A percentile compares a stretch with the other conserved stretches of the same genome.
Conservation (phyloP, 305 asterid genomes). For the Rubia balearica region DNA sequence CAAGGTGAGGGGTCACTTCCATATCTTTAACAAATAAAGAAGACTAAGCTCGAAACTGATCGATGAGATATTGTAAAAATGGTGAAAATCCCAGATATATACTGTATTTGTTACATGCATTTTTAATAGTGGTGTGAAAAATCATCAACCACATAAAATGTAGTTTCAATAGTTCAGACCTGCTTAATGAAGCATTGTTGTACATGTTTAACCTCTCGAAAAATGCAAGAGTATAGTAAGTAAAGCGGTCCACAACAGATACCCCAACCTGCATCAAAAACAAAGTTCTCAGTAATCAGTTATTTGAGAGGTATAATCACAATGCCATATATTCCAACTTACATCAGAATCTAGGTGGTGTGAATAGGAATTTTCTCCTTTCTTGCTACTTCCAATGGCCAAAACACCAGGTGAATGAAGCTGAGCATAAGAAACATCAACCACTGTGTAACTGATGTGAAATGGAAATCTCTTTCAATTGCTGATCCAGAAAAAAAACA, state of each 20-base stretch:
- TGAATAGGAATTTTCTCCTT: slow-evolving; percentile 95
- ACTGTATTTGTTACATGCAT: neutral
- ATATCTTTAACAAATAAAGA: neutral
- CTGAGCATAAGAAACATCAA: slow-evolving; percentile 32
- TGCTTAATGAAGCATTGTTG: slow-evolving; percentile 83
- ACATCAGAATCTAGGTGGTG: slow-evolving; percentile 94
- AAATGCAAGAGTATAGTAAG: slow-evolving; percentile 88
- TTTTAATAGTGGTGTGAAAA: neutral
- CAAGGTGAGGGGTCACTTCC: neutral
- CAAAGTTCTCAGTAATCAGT: slow-evolving; percentile 8
- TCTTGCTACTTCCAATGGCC: slow-evolving; percentile 96
- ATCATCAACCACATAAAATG: neutral
- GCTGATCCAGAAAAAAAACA: neutral
- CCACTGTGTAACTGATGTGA: neutral
- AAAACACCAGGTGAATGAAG: slow-evolving; percentile 94
- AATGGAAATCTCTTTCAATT: too few relatives aligned
- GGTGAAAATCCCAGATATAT: neutral
- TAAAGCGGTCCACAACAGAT: slow-evolving; percentile 90
- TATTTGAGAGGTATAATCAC: neutral
- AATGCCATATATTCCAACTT: slow-evolving; percentile 23
- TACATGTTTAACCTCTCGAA: slow-evolving; percentile 92
- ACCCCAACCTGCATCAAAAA: slow-evolving; percentile 67
- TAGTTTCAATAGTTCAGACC: slow-evolving; percentile 28
- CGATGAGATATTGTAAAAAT: neutral
- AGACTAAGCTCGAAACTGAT: neutral